Evolutionary conservation across 495 filamentous ascomycete species (phyloP).

Genomic region (Pseudotulostoma volvatum): DNA sequence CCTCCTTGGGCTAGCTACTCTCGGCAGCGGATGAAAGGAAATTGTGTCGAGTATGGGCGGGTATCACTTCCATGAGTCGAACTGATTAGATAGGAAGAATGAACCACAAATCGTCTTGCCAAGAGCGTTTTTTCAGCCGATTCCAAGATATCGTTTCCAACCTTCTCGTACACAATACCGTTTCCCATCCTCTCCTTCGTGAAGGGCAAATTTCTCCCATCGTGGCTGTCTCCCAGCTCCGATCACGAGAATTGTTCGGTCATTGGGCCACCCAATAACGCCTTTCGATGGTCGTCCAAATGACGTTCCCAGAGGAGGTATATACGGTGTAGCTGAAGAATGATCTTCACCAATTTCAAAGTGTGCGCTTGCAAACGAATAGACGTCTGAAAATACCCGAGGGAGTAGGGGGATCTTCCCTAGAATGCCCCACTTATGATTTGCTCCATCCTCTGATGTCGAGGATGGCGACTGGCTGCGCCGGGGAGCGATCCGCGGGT

Average conservation of each 20-base stretch:
- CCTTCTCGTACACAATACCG: constrained; percentile 48
- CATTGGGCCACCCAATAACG: constrained; percentile 56
- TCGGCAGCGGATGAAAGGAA: too few species aligned
- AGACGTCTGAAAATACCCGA: constrained; percentile 66
- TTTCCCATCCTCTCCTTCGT: constrained; percentile 44
- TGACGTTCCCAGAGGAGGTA: constrained; percentile 28
- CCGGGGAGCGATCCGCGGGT: constrained; percentile 16
- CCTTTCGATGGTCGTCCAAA: constrained; percentile 52
- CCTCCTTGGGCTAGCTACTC: too few species aligned
- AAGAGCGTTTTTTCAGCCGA: constrained; percentile 15
- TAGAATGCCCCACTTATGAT: constrained; percentile 65
- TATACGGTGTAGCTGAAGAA: constrained; percentile 23
- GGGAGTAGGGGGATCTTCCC: constrained; percentile 65
- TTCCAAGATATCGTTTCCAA: constrained; percentile 65
- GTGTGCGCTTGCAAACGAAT: constrained; percentile 54
- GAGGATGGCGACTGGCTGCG: constrained; percentile 21
- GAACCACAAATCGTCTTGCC: too few species aligned
- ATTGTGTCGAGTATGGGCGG: too few species aligned
- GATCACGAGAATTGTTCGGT: constrained; percentile 52
- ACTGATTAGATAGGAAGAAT: too few species aligned
- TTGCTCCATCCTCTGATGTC: constrained; percentile 29
- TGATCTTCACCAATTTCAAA: constrained; percentile 69
- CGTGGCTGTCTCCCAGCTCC: constrained; percentile 66
- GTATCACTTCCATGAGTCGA: too few species aligned
- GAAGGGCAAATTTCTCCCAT: constrained; percentile 70